Evolutionary conservation across 805 yeast genomes (phyloP).

Genomic region (Wickerhamiella spandovensis): DNA sequence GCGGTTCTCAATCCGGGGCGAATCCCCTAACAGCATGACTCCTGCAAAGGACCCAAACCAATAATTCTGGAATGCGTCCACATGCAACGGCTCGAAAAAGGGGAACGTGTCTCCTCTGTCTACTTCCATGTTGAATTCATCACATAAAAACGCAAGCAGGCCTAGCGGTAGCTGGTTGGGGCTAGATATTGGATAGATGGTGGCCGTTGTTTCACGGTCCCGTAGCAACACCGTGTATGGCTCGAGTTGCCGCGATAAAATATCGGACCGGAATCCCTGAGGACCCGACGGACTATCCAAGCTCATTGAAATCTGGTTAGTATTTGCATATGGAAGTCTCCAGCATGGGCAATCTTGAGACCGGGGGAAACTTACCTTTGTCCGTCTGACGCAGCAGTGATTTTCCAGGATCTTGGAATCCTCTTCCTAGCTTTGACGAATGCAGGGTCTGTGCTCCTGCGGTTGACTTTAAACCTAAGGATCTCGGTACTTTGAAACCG

Average conservation of each 20-base stretch:
- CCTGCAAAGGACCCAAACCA: conserved; percentile 88
- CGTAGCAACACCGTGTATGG: conserved; percentile 67
- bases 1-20: conserved; percentile 32
- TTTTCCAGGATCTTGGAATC: no score
- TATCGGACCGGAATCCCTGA: neutral
- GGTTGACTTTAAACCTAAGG: no score
- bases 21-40: conserved; percentile 66
- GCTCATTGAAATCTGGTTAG: neutral
- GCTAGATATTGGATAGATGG: conserved; percentile 72
- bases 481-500: no score
- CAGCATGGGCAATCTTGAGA: neutral
- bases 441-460: no score
- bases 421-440: no score
- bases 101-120: conserved; percentile 82
- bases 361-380: neutral
- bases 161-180: conserved; percentile 63
- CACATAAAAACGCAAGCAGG: conserved; percentile 65
- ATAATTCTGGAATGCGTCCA: conserved; percentile 64
- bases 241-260: conserved; percentile 23
- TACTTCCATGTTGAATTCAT: conserved; percentile 87
- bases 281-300: neutral
- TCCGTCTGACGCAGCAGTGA: no score
- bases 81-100: conserved; percentile 62
- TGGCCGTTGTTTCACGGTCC: conserved; percentile 86
- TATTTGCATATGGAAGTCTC: neutral